A percentile compares a stretch with the other conserved stretches of the same genome.
Conservation (phyloP, 257 asterid species). For the Anisodus acutangulus region DNA sequence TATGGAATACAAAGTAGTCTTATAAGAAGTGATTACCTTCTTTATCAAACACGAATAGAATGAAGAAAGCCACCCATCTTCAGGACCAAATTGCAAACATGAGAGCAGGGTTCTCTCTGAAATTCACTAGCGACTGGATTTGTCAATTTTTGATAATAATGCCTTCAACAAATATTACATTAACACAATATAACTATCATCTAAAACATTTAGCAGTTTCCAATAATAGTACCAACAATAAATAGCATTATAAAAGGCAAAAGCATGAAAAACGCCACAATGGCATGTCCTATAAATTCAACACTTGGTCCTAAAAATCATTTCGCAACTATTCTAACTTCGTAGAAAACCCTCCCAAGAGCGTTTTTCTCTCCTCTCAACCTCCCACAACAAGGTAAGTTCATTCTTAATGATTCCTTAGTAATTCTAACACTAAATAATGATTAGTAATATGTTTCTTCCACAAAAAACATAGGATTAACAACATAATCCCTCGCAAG, state of each 20-base stretch:
- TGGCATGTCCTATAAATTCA: too few relatives aligned
- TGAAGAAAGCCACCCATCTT: slow-evolving; percentile 96
- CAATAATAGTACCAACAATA: slow-evolving; percentile 2
- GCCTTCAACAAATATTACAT: slow-evolving; percentile 26
- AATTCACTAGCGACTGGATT: slow-evolving; percentile 36
- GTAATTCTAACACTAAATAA: too few relatives aligned
- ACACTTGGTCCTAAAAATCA: too few relatives aligned
- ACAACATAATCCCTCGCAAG: too few relatives aligned
- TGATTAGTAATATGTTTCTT: too few relatives aligned
- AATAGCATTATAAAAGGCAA: neutral
- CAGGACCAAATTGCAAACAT: slow-evolving; percentile 74
- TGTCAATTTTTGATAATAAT: slow-evolving; percentile 23
- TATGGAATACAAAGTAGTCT: slow-evolving; percentile 14
- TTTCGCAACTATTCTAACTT: too few relatives aligned
- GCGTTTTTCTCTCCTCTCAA: too few relatives aligned
- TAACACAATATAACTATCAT: neutral
- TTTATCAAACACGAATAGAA: slow-evolving; percentile 89
- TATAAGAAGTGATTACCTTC: slow-evolving; percentile 60
- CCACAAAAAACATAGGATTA: too few relatives aligned
- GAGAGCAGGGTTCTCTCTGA: slow-evolving; percentile 77
- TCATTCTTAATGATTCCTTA: too few relatives aligned
- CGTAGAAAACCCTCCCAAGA: too few relatives aligned
- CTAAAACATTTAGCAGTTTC: neutral
- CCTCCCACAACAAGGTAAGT: too few relatives aligned
- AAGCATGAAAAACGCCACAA: slow-evolving; percentile 1